Base-by-base conservation (phyloP, 441 rosid species). In the Brassica hybrid region DNA sequence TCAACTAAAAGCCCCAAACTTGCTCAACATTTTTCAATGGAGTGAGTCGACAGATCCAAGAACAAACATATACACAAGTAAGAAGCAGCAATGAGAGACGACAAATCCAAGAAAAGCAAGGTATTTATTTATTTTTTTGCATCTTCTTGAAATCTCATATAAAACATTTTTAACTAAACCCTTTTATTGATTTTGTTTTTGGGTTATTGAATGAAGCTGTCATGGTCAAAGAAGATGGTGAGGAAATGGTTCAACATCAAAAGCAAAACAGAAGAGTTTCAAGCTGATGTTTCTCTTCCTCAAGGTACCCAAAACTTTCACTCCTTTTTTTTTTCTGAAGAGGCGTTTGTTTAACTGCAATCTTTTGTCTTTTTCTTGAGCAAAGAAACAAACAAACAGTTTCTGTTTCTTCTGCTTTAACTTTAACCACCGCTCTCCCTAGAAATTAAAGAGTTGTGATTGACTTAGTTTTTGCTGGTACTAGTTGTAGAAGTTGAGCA, bases 171-270 rank as follows among this genome's bases (percentile, higher is more conserved):
- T n/a, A n/a, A n/a, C n/a, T n/a, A n/a, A n/a, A n/a, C n/a, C n/a
- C n/a, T n/a, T n/a, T n/a, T n/a, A n/a, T n/a, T n/a, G n/a, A n/a
- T n/a, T n/a, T n/a, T n/a, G n/a, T n/a, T n/a, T n/a, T n/a, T n/a
- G n/a, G n/a, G n/a, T n/a, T n/a, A n/a, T n/a, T 41, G 7, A 78
- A 76, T 86, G 83, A 85, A 91, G 99, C 83, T 96, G 79, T 91
- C 98, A 6, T 96, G 99, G 99, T 88, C 99, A 57, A 92, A 90
- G 86, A 89, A 88, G 85, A 84, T 94, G 91, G 88, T 93, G 82
- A 89, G 94, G 76, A 96, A 96, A 84, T 94, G 90, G 98, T 88
- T 96, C 84, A 94, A 89, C 78, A 88, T 92, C 91, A 91, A 86
- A 88, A 87, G 91, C 88, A 92, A 92, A 89, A 80, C 77, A 23